Evolutionary conservation across 2,329 filamentous ascomycete genomes (phyloP).

Genomic region (Balansia obtecta): DNA sequence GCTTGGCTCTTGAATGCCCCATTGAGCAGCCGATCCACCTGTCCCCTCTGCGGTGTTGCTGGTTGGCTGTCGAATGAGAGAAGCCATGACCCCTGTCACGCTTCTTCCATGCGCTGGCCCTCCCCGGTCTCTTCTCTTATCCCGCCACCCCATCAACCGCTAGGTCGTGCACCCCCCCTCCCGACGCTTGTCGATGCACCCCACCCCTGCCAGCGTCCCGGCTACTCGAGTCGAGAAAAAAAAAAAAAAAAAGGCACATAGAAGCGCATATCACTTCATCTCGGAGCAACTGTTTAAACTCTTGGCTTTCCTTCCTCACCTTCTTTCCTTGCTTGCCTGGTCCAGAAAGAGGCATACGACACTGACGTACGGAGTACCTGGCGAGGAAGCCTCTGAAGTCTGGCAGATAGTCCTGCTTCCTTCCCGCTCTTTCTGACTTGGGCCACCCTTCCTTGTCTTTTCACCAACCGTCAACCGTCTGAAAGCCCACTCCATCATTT

Average conservation of each 20-base stretch:
- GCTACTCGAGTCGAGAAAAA: conserved; percentile 7
- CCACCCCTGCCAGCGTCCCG: conserved; percentile 2
- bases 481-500: neutral
- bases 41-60: conserved; percentile 22
- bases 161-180: neutral
- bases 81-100: conserved; percentile 35
- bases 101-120: conserved; percentile 38
- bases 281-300: neutral
- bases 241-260: conserved; percentile 6
- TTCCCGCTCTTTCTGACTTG: neutral
- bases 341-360: neutral
- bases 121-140: conserved; percentile 16
- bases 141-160: conserved; percentile 11
- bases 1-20: conserved; percentile 32
- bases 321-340: neutral
- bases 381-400: neutral
- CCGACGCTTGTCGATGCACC: neutral
- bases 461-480: neutral
- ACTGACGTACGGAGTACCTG: neutral
- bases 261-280: conserved; percentile 1
- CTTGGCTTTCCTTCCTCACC: conserved; percentile 2
- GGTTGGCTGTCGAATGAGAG: conserved; percentile 40
- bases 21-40: conserved; percentile 38
- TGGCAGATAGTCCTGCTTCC: neutral
- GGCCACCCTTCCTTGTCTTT: neutral